These are phyloP conservation scores for Nothomitra cinnamomea DNA, from an alignment of 2,329 filamentous ascomycete species.

Conservation along the genomic window DNA sequence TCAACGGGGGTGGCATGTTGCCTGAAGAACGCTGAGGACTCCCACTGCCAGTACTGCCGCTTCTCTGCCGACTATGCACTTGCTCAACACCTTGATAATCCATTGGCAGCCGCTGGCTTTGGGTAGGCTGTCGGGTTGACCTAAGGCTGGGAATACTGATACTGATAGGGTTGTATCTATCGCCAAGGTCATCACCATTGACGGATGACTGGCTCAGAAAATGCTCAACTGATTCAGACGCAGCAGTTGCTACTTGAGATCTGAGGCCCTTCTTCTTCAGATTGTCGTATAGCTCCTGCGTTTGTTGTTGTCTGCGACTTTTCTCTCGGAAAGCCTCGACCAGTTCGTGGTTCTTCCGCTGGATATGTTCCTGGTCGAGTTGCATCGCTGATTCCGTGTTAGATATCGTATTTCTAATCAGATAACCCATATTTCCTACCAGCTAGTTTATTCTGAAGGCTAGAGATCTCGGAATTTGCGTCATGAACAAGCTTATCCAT, in stretches of 20 bases:
- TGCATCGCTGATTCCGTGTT: constrained; percentile 25
- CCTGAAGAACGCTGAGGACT: constrained; percentile 8
- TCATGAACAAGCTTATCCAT: constrained; percentile 60
- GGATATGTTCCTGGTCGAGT: constrained; percentile 42
- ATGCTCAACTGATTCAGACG: constrained; percentile 33
- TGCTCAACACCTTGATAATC: constrained; percentile 10
- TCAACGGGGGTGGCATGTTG: constrained; percentile 5
- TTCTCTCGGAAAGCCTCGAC: constrained; percentile 51
- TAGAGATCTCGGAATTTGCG: constrained; percentile 54
- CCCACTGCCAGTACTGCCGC: constrained; percentile 6
- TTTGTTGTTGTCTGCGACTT: constrained; percentile 47
- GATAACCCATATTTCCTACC: constrained; percentile 25
- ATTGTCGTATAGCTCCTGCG: constrained; percentile 42
- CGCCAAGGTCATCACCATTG: background rate
- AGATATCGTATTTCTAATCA: background rate
- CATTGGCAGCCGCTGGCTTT: constrained; percentile 6
- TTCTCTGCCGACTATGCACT: constrained; percentile 10
- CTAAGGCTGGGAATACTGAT: background rate
- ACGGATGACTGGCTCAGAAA: constrained; percentile 23
- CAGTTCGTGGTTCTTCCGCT: constrained; percentile 57
- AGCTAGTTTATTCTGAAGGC: constrained; percentile 45
- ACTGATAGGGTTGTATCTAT: background rate
- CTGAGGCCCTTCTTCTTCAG: constrained; percentile 38
- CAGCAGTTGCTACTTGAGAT: constrained; percentile 36
- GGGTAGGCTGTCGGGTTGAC: constrained; percentile 4